Base-by-base conservation (phyloP, 148 eudicot genomes). In the Mesembryanthemum crystallinum region DNA sequence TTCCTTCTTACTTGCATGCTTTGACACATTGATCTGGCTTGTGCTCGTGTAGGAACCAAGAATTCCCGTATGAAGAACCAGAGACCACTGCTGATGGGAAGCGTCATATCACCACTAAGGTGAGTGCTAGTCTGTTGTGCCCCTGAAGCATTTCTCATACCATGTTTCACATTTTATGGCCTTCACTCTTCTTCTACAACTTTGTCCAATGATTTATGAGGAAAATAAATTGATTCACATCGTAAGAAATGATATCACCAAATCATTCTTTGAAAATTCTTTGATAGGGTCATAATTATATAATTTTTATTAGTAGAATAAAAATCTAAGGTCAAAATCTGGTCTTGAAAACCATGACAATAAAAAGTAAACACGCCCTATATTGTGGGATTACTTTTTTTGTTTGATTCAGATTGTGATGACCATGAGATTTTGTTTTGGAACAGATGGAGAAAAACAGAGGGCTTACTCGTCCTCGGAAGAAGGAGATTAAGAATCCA, bases 391-490 rank as follows among this genome's bases (percentile, higher is more conserved):
- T 5, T 12, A 25, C 4, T 7, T 15, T 5, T 32, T 25, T n/a
- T 5, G 25, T 12, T 18, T 10, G 15, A 1, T 23, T 52, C 24
- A 42, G 18, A 32, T 17, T n/a, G 7, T 45, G 14, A 8, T 11
- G 14, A 45, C 49, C 49, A 45, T 13, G 8, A 45, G 28, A 30
- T 58, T 13, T 62, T 21, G n/a, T 58, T 63, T 47, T 18, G n/a
- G 12, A 8, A 23, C 86, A 91, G 98, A 93, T 93, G 79, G 94
- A 89, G 77, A 93, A 89, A 85, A 93, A 93, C 72, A 83, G 91
- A 83, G 98, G 98, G 33, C 83, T 93, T 55, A 89, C 94, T 62
- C 92, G 92, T 66, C 5, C 73, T 25, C 90, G 98, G 42, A 89
- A 89, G 81, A 89, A 88, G 78, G 76, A 72, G 32, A 72, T 13